Evolutionary conservation across 1,284 basidiomycete species (phyloP).

Genomic region (Macrocystidia cucumis): DNA sequence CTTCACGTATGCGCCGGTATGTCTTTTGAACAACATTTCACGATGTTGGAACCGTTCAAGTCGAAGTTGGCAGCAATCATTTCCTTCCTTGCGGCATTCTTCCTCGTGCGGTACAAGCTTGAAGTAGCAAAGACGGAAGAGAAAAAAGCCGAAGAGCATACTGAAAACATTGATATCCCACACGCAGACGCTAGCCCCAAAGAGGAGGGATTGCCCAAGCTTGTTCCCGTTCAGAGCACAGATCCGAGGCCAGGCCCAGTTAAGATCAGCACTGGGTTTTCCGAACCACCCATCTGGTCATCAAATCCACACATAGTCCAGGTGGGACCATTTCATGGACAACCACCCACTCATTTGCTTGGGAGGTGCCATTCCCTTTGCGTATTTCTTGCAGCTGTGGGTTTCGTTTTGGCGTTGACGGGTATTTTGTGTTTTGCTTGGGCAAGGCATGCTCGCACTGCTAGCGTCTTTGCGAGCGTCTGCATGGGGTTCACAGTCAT

Average conservation of each 20-base stretch:
- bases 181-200: no score
- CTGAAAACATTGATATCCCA: slow-evolving; percentile 2
- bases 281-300: slow-evolving; percentile 24
- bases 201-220: no score
- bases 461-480: slow-evolving; percentile 32
- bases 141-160: slow-evolving; percentile 13
- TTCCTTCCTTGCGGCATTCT: slow-evolving; percentile 51
- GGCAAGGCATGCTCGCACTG: slow-evolving; percentile 33
- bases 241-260: slow-evolving; percentile 13
- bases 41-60: neutral
- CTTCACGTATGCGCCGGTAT: slow-evolving; percentile 46
- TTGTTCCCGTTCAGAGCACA: slow-evolving; percentile 4
- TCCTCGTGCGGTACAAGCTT: slow-evolving; percentile 47
- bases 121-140: slow-evolving; percentile 32
- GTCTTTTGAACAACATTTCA: slow-evolving; percentile 10
- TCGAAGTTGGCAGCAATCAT: slow-evolving; percentile 34
- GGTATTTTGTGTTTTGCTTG: slow-evolving; percentile 47
- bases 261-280: slow-evolving; percentile 6
- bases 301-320: slow-evolving; percentile 37
- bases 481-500: no score
- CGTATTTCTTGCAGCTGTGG: slow-evolving; percentile 37
- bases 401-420: slow-evolving; percentile 40
- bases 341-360: slow-evolving; percentile 37
- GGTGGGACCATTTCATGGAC: slow-evolving; percentile 31
- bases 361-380: slow-evolving; percentile 41